phyloP scores from a whole-genome alignment of 2,329 filamentous ascomycete species.

The Claviceps maximensis region DNA sequence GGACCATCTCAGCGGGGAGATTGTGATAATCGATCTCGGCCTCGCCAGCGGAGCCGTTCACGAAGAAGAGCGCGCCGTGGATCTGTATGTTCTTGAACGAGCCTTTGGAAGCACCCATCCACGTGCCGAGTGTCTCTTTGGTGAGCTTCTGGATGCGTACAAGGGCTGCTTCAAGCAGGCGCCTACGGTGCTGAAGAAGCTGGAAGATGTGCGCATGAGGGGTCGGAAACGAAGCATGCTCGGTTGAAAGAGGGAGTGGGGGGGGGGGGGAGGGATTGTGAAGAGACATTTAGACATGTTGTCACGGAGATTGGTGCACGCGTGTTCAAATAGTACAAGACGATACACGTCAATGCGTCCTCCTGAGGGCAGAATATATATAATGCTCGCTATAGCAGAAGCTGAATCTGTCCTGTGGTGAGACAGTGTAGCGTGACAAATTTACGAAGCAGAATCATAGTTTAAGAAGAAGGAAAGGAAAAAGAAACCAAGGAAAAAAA shows the following conservation, averaged over 20 bases:
- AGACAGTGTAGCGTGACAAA: no score
- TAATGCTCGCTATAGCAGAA: conserved; percentile 6
- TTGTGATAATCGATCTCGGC: conserved; percentile 91
- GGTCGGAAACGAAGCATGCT: conserved; percentile 96
- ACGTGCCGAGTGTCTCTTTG: conserved; percentile 63
- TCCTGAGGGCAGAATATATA: neutral
- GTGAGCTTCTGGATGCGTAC: conserved; percentile 63
- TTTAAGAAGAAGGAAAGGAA: no score
- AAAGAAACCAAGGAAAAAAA: neutral
- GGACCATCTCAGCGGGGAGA: conserved; percentile 47
- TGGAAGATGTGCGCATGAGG: conserved; percentile 88
- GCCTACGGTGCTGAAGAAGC: conserved; percentile 57
- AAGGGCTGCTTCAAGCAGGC: conserved; percentile 62
- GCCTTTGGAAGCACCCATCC: conserved; percentile 95
- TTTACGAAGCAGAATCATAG: neutral
- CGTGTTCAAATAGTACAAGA: neutral
- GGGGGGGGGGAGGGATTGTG: no score
- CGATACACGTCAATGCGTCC: neutral
- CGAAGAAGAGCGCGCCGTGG: conserved; percentile 90
- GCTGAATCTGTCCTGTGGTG: neutral
- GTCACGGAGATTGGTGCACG: neutral
- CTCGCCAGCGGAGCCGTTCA: conserved; percentile 67
- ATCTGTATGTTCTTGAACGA: conserved; percentile 88
- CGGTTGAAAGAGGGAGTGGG: conserved; percentile 37
- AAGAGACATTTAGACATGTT: no score